Evolutionary conservation across 345 rosid species (phyloP).

Genomic region (Nephelium lappaceum): DNA sequence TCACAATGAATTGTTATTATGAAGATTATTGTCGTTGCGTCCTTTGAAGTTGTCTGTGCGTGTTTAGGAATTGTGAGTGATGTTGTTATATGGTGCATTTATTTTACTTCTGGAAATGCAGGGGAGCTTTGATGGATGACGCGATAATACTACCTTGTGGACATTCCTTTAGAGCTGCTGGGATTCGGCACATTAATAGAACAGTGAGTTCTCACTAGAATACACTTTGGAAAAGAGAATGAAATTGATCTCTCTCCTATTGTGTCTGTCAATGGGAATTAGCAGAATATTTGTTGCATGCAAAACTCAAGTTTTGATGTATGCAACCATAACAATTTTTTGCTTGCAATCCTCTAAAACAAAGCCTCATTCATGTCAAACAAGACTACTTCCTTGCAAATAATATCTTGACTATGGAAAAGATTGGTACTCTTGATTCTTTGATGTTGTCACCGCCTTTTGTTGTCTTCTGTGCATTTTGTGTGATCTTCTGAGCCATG

Average conservation of each 20-base stretch:
- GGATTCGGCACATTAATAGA: slow-evolving; percentile 61
- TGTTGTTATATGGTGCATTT: slow-evolving; percentile 18
- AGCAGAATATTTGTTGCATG: neutral
- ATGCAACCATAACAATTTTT: neutral
- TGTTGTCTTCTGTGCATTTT: neutral
- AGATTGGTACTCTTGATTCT: neutral
- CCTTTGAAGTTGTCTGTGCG: slow-evolving; percentile 5
- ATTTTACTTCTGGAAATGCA: slow-evolving; percentile 33
- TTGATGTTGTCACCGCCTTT: neutral
- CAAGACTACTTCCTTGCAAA: neutral
- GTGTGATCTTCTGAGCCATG: neutral
- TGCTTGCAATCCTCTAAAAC: neutral
- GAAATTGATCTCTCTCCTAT: neutral
- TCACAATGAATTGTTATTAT: no score
- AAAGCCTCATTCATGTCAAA: neutral
- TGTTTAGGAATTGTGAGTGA: neutral
- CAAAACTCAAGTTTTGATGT: neutral
- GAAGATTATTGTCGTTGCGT: neutral
- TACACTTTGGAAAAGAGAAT: neutral
- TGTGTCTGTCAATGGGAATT: neutral
- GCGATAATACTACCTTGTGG: slow-evolving; percentile 93
- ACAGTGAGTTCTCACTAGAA: slow-evolving; percentile 45
- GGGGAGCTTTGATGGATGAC: slow-evolving; percentile 86
- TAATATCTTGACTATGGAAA: neutral
- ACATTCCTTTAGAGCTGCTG: slow-evolving; percentile 83